Base-by-base conservation (phyloP, 2,329 filamentous ascomycete species). In the Venturia effusa region DNA sequence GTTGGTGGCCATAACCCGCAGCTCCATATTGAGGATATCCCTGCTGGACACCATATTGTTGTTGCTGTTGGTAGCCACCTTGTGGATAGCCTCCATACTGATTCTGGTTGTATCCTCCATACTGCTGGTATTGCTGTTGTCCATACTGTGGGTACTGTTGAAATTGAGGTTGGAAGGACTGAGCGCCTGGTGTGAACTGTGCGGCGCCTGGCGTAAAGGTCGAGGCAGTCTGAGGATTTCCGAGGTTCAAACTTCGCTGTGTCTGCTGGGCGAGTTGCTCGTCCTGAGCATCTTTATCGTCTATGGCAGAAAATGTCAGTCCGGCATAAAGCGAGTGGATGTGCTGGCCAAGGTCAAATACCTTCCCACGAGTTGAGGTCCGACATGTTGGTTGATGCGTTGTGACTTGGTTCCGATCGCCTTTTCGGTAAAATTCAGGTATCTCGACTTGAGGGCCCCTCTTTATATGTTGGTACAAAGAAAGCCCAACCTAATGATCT, bases 1-100 rank as follows among this genome's bases (percentile, higher is more conserved):
- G 63, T 51, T 65, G 68, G 63, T 82, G 79, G 55, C 78, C 76
- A 61, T 81, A 81, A 61, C 76, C 77, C 57, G 22, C 51, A 17
- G 22, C 45, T 27, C 48, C 61, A 40, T 59, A 55, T 34, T 69
- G 74, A 70, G 74, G 69, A 57, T 66, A 61, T 57, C 66, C 68
- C 64, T 82, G 79, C 60, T 80, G 80, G 61, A 73, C 75, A 59
- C 67, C 73, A 68, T 72, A 65, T 59, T 61, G 64, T 19, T 45
- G 37, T 27, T 61, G 55, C 45, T 80, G 76, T 63, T 71, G 74
- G 66, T 77, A 77, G 37, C 71, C 70, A 63, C 77, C 75, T 60
- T 80, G 80, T 62, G 73, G 51, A 34, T 32, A 57, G 30, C 27
- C 74, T 61, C 67, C 73, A 68, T 72, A 64, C 45, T 66, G 62